A percentile compares a stretch with the other conserved stretches of the same genome.
These are phyloP conservation scores for Amylostereum areolatum DNA, from an alignment of 1,284 basidiomycete species.

Conservation along the genomic window DNA sequence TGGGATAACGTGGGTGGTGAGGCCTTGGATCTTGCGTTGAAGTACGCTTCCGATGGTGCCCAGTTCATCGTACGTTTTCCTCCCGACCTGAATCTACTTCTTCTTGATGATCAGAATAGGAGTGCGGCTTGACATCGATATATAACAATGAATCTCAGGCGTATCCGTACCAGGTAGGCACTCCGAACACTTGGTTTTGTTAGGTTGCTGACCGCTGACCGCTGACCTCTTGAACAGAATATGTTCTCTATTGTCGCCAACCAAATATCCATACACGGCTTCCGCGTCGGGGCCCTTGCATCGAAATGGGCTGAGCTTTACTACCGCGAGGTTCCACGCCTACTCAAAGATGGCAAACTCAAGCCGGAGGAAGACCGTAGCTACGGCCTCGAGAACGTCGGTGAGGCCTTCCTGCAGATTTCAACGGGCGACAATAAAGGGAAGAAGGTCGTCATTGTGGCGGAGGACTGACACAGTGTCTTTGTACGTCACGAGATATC, in stretches of 20 bases:
- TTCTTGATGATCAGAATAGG: constrained; percentile 10
- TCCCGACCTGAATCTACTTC: background rate
- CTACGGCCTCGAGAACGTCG: constrained; percentile 6
- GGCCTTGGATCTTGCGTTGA: constrained; percentile 32
- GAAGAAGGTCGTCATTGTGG: no score
- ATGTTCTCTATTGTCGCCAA: background rate
- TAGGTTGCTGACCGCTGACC: background rate
- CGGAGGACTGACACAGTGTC: no score
- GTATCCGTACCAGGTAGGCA: constrained; percentile 17
- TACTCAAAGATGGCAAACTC: constrained; percentile 6
- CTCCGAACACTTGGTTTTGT: background rate
- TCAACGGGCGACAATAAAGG: constrained; percentile 9
- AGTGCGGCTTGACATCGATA: constrained; percentile 27
- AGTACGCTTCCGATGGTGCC: constrained; percentile 36
- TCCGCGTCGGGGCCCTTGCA: constrained; percentile 4
- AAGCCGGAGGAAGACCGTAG: constrained; percentile 8
- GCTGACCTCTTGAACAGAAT: background rate
- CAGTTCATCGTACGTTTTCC: constrained; percentile 55
- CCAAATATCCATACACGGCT: constrained; percentile 9
- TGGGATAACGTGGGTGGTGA: constrained; percentile 48
- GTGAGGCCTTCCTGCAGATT: constrained; percentile 7
- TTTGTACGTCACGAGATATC: no score
- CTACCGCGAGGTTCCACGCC: constrained; percentile 8
- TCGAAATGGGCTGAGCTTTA: constrained; percentile 8
- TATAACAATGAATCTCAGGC: constrained; percentile 19